Evolutionary conservation across 192 early-diverging fungal genomes (phyloP), one percentile per base, ranked within the genome.

Genomic region (Phlyctochytrium bullatum): DNA sequence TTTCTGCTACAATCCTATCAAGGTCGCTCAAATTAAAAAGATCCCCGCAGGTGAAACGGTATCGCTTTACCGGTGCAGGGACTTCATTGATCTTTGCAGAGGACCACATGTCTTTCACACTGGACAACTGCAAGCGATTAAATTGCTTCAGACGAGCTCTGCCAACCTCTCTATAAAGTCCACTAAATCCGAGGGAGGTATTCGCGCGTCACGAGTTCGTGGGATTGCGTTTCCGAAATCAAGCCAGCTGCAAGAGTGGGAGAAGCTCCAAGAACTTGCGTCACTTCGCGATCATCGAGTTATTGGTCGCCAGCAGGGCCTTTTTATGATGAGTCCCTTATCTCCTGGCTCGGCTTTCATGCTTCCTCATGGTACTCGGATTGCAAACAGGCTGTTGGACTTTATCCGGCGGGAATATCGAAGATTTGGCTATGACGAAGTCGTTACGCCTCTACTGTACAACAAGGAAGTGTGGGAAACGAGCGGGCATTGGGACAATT

Each of bases 401-500:
- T 86, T 90, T 67, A 80, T 98, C 60, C 78, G 92, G 30, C 67
- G 69, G 3, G 87, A 95, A 70, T 96, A 96, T 61, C 76, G 77
- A 0, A 75, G 80, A 32, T 91, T 82, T 62, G 92, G 92, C 0
- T 95, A 89, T 57, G 79, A 92, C 14, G 94, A 98, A 75, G 93
- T 98, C 30, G 91, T 91, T 72, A 91, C 93, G 1, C 96, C 96
- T 14, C 79, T 94, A 33, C 86, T 98, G 65, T 98, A 91, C 77
- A 93, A 94, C 73, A 93, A 92, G 72, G 86, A 88, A 62, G 73
- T 98, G 40, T 98, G 96, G 96, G 92, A 92, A 75, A 92, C 83
- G 0, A 89, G 86, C 29, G 96, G 96, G 0, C 96, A 98, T 72
- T 98, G 96, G 96, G 87, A 95, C 62, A 95, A 98, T 69, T 98